phyloP scores from a whole-genome alignment of 2,329 filamentous ascomycete species.

The Taxawa tesnikishii region DNA sequence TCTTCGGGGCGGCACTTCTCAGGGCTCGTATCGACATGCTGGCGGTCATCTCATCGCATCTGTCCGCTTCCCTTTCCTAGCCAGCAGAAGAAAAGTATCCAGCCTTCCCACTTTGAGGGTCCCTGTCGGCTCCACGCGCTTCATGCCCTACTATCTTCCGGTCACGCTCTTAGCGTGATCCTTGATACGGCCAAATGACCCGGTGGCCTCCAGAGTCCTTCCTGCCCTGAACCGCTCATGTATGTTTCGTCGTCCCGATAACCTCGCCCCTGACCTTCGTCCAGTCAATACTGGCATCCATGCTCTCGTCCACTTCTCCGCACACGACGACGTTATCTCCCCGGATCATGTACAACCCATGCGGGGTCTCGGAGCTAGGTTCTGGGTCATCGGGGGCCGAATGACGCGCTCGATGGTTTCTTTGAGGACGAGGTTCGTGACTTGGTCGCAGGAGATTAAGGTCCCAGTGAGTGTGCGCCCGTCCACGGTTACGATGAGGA shows the following conservation, averaged over 20 bases:
- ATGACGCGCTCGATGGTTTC: conserved; percentile 84
- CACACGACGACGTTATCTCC: conserved; percentile 91
- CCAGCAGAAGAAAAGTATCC: too few species aligned
- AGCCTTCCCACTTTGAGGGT: too few species aligned
- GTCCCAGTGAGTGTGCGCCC: conserved; percentile 68
- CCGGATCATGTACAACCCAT: conserved; percentile 83
- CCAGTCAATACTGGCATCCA: conserved; percentile 91
- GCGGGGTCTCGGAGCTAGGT: conserved; percentile 63
- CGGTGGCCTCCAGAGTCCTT: too few species aligned
- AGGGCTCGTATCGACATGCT: too few species aligned
- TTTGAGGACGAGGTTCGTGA: conserved; percentile 82
- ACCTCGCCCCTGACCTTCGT: conserved; percentile 72
- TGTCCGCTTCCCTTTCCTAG: too few species aligned
- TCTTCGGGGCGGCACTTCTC: too few species aligned
- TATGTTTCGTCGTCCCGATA: conserved; percentile 76
- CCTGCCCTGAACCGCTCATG: too few species aligned
- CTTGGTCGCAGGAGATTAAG: conserved; percentile 76
- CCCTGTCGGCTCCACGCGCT: too few species aligned
- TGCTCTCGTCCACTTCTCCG: conserved; percentile 76
- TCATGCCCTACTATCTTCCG: too few species aligned
- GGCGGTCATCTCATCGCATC: too few species aligned
- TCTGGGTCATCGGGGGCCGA: conserved; percentile 71
- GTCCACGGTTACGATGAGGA: conserved; percentile 83
- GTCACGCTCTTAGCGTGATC: too few species aligned
- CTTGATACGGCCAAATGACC: too few species aligned